These are phyloP conservation scores for Termitomyces sp. DNA, from an alignment of 768 basidiomycete species.

Conservation along the genomic window DNA sequence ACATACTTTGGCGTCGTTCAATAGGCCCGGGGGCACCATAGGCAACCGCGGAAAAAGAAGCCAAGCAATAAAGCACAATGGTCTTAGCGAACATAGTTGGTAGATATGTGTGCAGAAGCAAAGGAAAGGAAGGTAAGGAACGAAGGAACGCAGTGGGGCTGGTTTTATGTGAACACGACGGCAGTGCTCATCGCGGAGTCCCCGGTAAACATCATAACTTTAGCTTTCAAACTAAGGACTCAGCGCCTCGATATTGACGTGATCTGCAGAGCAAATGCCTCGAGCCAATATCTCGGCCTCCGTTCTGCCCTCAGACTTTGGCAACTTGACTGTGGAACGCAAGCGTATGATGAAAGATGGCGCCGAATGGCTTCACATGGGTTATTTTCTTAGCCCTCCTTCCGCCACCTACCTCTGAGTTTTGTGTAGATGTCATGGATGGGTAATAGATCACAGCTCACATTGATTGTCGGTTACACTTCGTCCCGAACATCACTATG, in stretches of 20 bases:
- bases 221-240: background rate
- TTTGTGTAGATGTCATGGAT: constrained; percentile 86
- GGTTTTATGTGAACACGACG: background rate
- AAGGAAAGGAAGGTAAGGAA: constrained; percentile 1
- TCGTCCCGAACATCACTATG: constrained; percentile 99
- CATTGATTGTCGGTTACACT: no score
- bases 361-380: constrained; percentile 99
- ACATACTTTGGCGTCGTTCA: constrained; percentile 41
- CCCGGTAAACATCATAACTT: background rate
- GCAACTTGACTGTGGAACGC: constrained; percentile 92
- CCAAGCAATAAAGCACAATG: constrained; percentile 29
- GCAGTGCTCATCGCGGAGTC: background rate
- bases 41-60: constrained; percentile 27
- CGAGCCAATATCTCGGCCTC: constrained; percentile 94
- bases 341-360: constrained; percentile 93
- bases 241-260: constrained; percentile 2
- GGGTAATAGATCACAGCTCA: no score
- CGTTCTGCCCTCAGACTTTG: constrained; percentile 96
- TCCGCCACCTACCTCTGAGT: constrained; percentile 3
- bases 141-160: constrained; percentile 8
- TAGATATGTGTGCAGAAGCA: constrained; percentile 6
- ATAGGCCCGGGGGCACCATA: constrained; percentile 29
- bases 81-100: constrained; percentile 36
- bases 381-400: constrained; percentile 29
- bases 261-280: constrained; percentile 47